These are phyloP conservation scores for Trypanosoma vivax DNA, from an alignment of 208 protist genomes.

Conservation along the genomic window DNA sequence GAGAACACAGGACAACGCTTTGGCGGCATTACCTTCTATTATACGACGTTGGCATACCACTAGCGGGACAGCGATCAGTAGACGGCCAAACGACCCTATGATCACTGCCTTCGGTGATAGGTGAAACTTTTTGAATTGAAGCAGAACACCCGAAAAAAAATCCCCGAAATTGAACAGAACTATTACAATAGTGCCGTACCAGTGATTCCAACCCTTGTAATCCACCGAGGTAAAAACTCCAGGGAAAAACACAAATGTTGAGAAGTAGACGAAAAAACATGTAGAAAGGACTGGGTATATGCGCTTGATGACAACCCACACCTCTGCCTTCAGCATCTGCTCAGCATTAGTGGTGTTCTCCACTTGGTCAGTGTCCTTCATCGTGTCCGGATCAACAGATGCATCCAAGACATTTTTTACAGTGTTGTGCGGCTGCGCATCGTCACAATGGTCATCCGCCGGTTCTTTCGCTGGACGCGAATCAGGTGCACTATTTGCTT, in stretches of 20 bases:
- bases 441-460: conserved; percentile 8
- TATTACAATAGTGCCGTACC: conserved; percentile 58
- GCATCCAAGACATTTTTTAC: conserved; percentile 28
- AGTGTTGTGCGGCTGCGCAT: background rate
- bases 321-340: conserved; percentile 48
- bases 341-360: conserved; percentile 46
- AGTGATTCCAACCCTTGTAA: conserved; percentile 14
- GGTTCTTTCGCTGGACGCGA: conserved; percentile 29
- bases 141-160: conserved; percentile 35
- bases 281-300: conserved; percentile 68
- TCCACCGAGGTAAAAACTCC: conserved; percentile 48
- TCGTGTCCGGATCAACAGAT: conserved; percentile 44
- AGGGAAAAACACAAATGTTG: conserved; percentile 60
- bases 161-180: conserved; percentile 64
- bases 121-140: conserved; percentile 33
- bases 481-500: conserved; percentile 6
- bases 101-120: conserved; percentile 42
- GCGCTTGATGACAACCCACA: conserved; percentile 33
- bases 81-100: conserved; percentile 30
- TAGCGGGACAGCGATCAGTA: conserved; percentile 51
- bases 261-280: conserved; percentile 57
- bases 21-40: conserved; percentile 34
- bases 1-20: conserved; percentile 50
- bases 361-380: conserved; percentile 39
- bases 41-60: conserved; percentile 49